These are phyloP conservation scores for Cordyceps fumosorosea DNA, from an alignment of 2,329 filamentous ascomycete genomes.

Conservation along the genomic window DNA sequence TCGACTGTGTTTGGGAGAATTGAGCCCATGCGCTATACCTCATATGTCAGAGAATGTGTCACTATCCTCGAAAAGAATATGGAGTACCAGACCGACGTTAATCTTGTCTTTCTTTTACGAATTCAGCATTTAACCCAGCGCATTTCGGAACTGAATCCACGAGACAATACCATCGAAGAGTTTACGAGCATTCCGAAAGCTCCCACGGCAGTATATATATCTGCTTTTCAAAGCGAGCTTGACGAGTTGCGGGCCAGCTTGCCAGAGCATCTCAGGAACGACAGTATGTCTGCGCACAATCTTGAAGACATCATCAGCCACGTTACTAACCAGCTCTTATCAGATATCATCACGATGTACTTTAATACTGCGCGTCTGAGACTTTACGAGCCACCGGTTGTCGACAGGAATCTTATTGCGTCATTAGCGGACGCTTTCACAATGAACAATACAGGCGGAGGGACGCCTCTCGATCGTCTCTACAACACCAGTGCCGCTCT, in stretches of 20 bases:
- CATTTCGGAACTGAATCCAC: slow-evolving; percentile 36
- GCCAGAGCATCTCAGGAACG: slow-evolving; percentile 27
- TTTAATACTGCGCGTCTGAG: slow-evolving; percentile 36
- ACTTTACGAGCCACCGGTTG: slow-evolving; percentile 41
- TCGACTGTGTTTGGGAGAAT: slow-evolving; percentile 37
- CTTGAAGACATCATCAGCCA: too few species aligned
- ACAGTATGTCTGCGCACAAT: slow-evolving; percentile 27
- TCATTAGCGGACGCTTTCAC: slow-evolving; percentile 38
- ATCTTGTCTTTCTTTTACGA: slow-evolving; percentile 40
- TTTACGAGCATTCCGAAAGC: slow-evolving; percentile 31
- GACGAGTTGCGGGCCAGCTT: slow-evolving; percentile 33
- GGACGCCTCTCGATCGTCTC: slow-evolving; percentile 42
- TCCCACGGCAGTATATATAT: slow-evolving; percentile 37
- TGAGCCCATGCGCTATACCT: slow-evolving; percentile 44
- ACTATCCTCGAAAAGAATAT: slow-evolving; percentile 34
- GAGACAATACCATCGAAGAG: slow-evolving; percentile 28
- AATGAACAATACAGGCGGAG: slow-evolving; percentile 27
- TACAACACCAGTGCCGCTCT: slow-evolving; percentile 42
- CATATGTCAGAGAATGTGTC: slow-evolving; percentile 46
- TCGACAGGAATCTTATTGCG: slow-evolving; percentile 34
- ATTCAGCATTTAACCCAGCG: slow-evolving; percentile 45
- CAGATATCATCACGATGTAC: slow-evolving; percentile 35
- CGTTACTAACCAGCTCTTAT: background rate
- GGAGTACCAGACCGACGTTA: slow-evolving; percentile 41
- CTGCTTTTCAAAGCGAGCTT: slow-evolving; percentile 40